Base-by-base conservation (phyloP, 2,329 filamentous ascomycete species). In the Sporothrix inflata region DNA sequence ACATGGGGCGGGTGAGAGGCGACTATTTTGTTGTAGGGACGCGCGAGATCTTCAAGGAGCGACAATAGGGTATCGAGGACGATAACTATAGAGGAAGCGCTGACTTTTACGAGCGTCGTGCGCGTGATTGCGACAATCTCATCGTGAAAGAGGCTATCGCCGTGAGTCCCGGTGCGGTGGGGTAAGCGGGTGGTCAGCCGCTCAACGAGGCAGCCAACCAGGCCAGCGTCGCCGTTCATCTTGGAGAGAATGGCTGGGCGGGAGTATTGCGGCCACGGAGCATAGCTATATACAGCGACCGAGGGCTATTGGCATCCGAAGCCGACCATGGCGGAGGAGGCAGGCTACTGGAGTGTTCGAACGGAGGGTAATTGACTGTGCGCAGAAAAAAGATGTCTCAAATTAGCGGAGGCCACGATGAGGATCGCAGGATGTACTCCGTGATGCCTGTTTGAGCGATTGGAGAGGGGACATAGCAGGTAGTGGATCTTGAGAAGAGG, bases 131-230 rank as follows among this genome's bases (percentile, higher is more conserved):
- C 81, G 69, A 89, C 84, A 73, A 91, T 84, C 68, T 90, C 87
- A 80, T 91, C 89, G 77, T 88, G 85, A 72, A 84, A 81, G 74
- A 90, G 84, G 75, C 87, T 86, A 76, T 87, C 84, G 75, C 84
- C 83, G 73, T 84, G 84, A 73, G 85, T 87, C 77, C 89, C 88
- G 71, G 88, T 89, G 75, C 87, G 85, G 81, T 91, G 88, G 71
- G 89, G 89, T 71, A 91, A 86, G 84, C 88, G 86, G 74, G 87
- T 87, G 74, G 87, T 85, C 76, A 90, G 84, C 80, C 88, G 87
- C 80, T 89, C 87, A 78, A 90, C 87, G 76, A 90, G 84, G 79
- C 86, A 88, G 81, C 85, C 84, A 78, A 90, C 87, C 77, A 90
- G 84, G 80, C 84, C 84, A 78, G 85, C 84, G 80, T 89, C 87